These are phyloP conservation scores for Phaseolus lunatus DNA, from an alignment of 306 rosid species.

Conservation along the genomic window DNA sequence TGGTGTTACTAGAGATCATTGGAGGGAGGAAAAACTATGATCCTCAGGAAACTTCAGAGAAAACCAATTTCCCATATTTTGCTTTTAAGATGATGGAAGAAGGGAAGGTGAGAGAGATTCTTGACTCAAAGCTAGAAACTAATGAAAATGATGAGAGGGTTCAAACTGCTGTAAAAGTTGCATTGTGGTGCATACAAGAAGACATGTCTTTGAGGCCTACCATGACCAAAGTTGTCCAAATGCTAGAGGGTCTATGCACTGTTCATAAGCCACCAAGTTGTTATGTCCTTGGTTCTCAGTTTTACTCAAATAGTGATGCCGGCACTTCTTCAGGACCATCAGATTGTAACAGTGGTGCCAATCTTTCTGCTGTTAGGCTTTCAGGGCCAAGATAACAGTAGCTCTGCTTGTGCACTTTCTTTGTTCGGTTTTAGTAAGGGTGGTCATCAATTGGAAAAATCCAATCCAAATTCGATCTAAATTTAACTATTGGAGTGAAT, in stretches of 20 bases:
- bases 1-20: constrained; percentile 49
- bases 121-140: constrained; percentile 38
- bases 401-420: no score
- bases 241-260: constrained; percentile 48
- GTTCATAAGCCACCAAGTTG: constrained; percentile 45
- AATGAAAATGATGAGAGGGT: constrained; percentile 40
- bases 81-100: constrained; percentile 49
- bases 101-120: constrained; percentile 41
- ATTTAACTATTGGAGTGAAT: no score
- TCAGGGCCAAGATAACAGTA: constrained; percentile 47
- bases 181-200: constrained; percentile 51
- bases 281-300: constrained; percentile 21
- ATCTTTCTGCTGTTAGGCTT: constrained; percentile 36
- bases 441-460: no score
- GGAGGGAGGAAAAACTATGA: constrained; percentile 48
- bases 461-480: no score
- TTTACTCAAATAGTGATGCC: constrained; percentile 6
- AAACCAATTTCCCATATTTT: constrained; percentile 40
- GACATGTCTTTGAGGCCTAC: constrained; percentile 47
- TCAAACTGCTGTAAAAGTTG: constrained; percentile 31
- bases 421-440: no score
- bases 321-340: constrained; percentile 42
- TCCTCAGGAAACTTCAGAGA: constrained; percentile 26
- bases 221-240: constrained; percentile 45
- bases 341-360: constrained; percentile 26